A percentile compares a stretch with the other conserved stretches of the same genome.
These are phyloP conservation scores for Linum lewisii DNA, from an alignment of 345 rosid species.

Conservation along the genomic window DNA sequence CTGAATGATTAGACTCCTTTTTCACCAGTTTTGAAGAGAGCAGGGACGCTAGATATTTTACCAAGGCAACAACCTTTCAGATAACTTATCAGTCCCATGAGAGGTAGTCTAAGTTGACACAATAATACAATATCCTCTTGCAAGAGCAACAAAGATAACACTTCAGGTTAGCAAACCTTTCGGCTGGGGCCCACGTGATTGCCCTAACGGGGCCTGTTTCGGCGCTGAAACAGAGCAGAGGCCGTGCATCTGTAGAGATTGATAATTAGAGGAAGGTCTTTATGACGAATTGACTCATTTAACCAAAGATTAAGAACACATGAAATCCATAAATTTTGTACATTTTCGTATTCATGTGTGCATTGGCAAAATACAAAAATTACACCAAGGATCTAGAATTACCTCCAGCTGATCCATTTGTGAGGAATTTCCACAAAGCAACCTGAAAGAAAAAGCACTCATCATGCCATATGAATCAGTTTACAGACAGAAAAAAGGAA, in stretches of 20 bases:
- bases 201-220: constrained; percentile 78
- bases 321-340: not conserved
- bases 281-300: not conserved
- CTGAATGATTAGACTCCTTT: no score
- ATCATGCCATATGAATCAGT: not conserved
- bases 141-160: not conserved
- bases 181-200: constrained; percentile 81
- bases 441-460: constrained; percentile 37
- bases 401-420: constrained; percentile 45
- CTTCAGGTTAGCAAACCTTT: constrained; percentile 40
- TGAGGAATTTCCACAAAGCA: constrained; percentile 87
- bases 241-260: constrained; percentile 61
- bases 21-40: no score
- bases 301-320: constrained; percentile 11
- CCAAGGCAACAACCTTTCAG: no score
- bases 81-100: no score
- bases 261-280: not conserved
- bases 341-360: not conserved
- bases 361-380: not conserved
- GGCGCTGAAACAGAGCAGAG: constrained; percentile 74
- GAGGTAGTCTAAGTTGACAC: not conserved
- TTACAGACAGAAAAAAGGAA: not conserved
- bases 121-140: not conserved
- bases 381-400: constrained; percentile 9
- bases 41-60: no score